Percentiles rank a stretch among this genome's conserved stretches.
Evolutionary conservation across 495 filamentous ascomycete species (phyloP).

Genomic region (Aspergillus egyptiacus): DNA sequence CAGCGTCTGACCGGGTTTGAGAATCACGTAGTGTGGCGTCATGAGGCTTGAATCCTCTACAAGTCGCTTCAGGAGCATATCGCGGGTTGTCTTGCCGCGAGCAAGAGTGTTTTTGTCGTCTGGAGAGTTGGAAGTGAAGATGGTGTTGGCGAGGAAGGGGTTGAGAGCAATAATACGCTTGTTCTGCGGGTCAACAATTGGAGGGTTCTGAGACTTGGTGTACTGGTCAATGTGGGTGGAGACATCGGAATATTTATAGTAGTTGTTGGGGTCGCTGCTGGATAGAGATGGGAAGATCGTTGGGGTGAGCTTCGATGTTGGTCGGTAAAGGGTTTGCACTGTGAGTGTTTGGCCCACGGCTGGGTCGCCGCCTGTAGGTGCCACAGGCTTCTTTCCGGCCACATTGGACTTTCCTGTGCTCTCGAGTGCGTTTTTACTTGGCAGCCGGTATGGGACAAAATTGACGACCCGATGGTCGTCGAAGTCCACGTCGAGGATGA

Average conservation of each 20-base stretch:
- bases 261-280: slow-evolving; percentile 41
- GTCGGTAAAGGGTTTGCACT: slow-evolving; percentile 48
- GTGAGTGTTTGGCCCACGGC: slow-evolving; percentile 54
- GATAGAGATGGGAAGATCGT: slow-evolving; percentile 45
- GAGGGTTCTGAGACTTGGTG: slow-evolving; percentile 46
- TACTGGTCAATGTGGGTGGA: slow-evolving; percentile 41
- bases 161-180: slow-evolving; percentile 59
- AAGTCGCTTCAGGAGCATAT: slow-evolving; percentile 56
- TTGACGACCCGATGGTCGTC: slow-evolving; percentile 45
- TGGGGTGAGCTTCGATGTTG: slow-evolving; percentile 51
- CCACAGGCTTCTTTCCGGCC: slow-evolving; percentile 39
- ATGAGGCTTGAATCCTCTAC: slow-evolving; percentile 46
- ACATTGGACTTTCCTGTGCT: slow-evolving; percentile 26
- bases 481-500: slow-evolving; percentile 64
- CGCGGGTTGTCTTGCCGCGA: slow-evolving; percentile 55
- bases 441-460: slow-evolving; percentile 61
- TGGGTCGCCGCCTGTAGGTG: slow-evolving; percentile 36
- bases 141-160: slow-evolving; percentile 55
- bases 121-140: slow-evolving; percentile 47
- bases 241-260: slow-evolving; percentile 46
- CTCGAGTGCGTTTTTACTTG: slow-evolving; percentile 36
- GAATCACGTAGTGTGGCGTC: slow-evolving; percentile 46
- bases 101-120: slow-evolving; percentile 54
- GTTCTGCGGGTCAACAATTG: slow-evolving; percentile 52
- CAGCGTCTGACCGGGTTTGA: slow-evolving; percentile 47